Evolutionary conservation across 176 grass and related monocot genomes (phyloP), one percentile per base, ranked within the genome.

Genomic region (Luzula sylvatica): DNA sequence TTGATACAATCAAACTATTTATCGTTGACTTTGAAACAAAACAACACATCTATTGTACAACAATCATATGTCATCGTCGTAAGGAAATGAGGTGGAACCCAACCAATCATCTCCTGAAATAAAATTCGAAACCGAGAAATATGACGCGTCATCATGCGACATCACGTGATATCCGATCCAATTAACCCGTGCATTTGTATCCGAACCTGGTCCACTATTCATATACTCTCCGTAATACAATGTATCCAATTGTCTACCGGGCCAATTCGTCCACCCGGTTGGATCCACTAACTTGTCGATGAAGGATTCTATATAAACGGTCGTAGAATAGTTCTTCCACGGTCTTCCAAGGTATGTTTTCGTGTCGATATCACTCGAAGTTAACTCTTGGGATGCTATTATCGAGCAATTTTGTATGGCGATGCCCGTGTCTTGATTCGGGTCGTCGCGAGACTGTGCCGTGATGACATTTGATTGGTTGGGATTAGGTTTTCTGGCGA

Each of bases 211-310:
- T 21, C 87, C 87, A 1, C 0, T 12, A 17, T 94, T 94, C 38
- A 65, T 75, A 47, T 94, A 94, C 83, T 94, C 88, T 3, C 68
- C 75, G 39, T 87, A 87, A 58, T 75, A 83, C 0, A 94, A 66
- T 2, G 75, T 83, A 18, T 81, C 35, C 49, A 67, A 38, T 65
- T 81, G 66, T 0, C 61, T 48, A 6, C 70, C 83, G 0, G 20
- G 70, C 89, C 79, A 88, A 32, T 65, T 72, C 0, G 3, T 8
- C 89, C 89, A 95, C 0, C 89, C 83, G 14, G 25, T 66, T 3
- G 42, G 38, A 56, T 84, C 73, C 2, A 95, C 73, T 14, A 78
- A 2, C 24, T 13, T 23, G 15, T 78, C 83, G 16, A 95, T 65
- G 48, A 56, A 59, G 0, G 89, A 88, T 40, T 85, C 67, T 3